Evolutionary conservation across 805 yeast species (phyloP).

Genomic region (Saccharomyces cerevisiae): DNA sequence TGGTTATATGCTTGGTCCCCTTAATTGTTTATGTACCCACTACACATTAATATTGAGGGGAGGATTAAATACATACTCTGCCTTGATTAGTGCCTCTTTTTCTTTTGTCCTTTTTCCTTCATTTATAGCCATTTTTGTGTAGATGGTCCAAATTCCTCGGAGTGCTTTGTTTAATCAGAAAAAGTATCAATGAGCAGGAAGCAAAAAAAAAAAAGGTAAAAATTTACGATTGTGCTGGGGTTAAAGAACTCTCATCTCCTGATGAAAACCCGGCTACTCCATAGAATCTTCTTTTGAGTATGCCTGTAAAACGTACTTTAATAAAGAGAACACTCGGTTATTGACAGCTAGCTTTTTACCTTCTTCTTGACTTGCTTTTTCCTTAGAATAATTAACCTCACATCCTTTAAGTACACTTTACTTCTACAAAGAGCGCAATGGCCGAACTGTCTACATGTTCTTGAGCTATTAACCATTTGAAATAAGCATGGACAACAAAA

Average conservation of each 20-base stretch:
- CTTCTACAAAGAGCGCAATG: slow-evolving; percentile 39
- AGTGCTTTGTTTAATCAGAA: not conserved
- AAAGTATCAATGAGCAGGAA: not conserved
- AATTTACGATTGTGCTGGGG: not conserved
- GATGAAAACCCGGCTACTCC: not conserved
- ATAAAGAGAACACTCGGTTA: not conserved
- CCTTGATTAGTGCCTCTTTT: not conserved
- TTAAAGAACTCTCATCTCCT: not conserved
- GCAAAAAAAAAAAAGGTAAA: not conserved
- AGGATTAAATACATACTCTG: not conserved
- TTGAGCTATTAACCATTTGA: slow-evolving; percentile 41
- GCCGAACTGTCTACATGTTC: slow-evolving; percentile 29
- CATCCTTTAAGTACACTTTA: slow-evolving; percentile 28
- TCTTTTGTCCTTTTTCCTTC: not conserved
- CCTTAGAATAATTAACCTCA: slow-evolving; percentile 28
- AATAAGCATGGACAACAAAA: slow-evolving; percentile 48
- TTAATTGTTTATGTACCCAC: not conserved
- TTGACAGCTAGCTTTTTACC: not conserved
- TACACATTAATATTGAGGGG: not conserved
- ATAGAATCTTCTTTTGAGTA: not conserved
- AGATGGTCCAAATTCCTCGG: not conserved
- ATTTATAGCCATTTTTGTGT: not conserved
- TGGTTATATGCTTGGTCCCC: not conserved
- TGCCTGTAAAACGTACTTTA: not conserved
- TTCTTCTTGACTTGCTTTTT: slow-evolving; percentile 18